These are phyloP conservation scores for Mediolabrus comicus DNA, from an alignment of 108 stramenopile genomes.

Conservation along the genomic window DNA sequence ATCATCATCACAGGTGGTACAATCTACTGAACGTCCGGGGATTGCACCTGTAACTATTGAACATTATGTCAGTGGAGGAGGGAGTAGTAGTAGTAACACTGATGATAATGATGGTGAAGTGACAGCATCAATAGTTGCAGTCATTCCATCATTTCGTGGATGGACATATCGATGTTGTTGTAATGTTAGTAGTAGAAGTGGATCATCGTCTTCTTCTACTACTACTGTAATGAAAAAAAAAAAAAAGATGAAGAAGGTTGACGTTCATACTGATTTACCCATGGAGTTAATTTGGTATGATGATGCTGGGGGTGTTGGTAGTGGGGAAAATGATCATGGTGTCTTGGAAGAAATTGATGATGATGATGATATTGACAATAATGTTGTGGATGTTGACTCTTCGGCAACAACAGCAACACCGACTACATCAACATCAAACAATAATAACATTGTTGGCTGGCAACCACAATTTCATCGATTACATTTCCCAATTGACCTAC, in stretches of 20 bases:
- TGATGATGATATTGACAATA: neutral
- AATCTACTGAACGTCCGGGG: slow-evolving; percentile 14
- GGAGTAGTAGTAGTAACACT: neutral
- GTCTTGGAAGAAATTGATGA: slow-evolving; percentile 37
- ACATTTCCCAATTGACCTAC: slow-evolving; percentile 63
- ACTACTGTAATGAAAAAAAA: no score
- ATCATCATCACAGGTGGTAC: slow-evolving; percentile 11
- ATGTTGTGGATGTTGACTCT: neutral
- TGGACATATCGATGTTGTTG: slow-evolving; percentile 41
- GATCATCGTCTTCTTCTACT: no score
- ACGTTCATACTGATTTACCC: slow-evolving; percentile 25
- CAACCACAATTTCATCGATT: slow-evolving; percentile 55
- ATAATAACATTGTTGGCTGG: neutral
- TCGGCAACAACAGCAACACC: neutral
- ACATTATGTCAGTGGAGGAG: neutral
- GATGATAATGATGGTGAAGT: neutral
- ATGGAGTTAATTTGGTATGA: slow-evolving; percentile 32
- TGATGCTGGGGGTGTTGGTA: slow-evolving; percentile 12
- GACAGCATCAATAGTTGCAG: neutral
- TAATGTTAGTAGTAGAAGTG: slow-evolving; percentile 1
- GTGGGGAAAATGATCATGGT: slow-evolving; percentile 24
- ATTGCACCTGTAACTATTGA: slow-evolving; percentile 2
- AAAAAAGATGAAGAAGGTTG: neutral
- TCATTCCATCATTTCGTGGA: slow-evolving; percentile 28
- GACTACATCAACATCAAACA: neutral